Evolutionary conservation across 2,329 filamentous ascomycete genomes (phyloP), one percentile per base, ranked within the genome.

Genomic region (Passalora sequoiae): DNA sequence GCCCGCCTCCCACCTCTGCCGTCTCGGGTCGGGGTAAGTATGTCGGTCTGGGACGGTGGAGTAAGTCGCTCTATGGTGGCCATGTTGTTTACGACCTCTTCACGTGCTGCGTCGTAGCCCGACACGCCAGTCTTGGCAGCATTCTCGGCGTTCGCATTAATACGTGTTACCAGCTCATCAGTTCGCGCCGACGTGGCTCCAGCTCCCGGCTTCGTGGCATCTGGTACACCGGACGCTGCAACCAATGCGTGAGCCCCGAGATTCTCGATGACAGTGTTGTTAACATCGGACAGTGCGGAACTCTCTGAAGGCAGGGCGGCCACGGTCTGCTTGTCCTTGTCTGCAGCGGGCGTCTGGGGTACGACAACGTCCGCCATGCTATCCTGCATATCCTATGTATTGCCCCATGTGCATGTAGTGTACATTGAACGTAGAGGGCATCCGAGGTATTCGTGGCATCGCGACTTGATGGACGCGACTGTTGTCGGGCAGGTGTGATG

Each of bases 101-200:
- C 67, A 38, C 66, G 64, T 47, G 70, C 71, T 12, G 69, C 69
- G 51, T 72, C 68, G 53, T 66, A 71, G 15, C 63, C 68, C 19
- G 67, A 63, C 13, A 63, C 64, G 3, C 65, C 63, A 7, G 49
- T 39, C 40, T 48, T 48, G 21, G 61, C 60, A 22, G 59, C 54
- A 51, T 60, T 57, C 13, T 61, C 61, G 27, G 56, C 54, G 45
- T 61, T 66, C 20, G 63, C 63, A 38, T 63, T 60, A 38, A 61
- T 48, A 25, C 65, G 55, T 48, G 67, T 65, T 5, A 70, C 55
- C 32, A 70, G 68, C 24, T 68, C 65, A 12, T 66, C 64, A 3
- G 67, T 69, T 7, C 68, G 61, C 4, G 66, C 60, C 4, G 38
- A 38, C 22, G 36, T 13, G 28, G 33, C 7, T 7, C 19, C 20